phyloP scores from a whole-genome alignment of 2,329 filamentous ascomycete genomes.

The Teratosphaeria epicoccoides region DNA sequence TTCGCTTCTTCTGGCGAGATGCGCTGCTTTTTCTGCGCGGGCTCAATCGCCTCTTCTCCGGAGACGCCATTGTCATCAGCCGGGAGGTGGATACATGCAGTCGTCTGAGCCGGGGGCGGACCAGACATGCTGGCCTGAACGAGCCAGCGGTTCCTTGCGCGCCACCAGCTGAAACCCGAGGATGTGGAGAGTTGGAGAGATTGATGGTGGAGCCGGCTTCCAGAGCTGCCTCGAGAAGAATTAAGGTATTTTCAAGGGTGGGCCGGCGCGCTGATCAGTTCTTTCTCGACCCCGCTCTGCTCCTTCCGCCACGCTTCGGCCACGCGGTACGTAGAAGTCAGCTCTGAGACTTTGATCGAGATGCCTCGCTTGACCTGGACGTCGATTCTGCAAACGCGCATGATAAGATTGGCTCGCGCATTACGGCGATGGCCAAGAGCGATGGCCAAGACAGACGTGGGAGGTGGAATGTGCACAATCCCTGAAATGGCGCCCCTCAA shows the following conservation, averaged over 20 bases:
- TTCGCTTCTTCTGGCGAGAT: conserved; percentile 5
- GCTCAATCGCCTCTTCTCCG: conserved; percentile 9
- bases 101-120: conserved; percentile 2
- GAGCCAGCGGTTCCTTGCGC: neutral
- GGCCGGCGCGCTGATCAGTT: neutral
- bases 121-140: conserved; percentile 2
- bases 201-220: conserved; percentile 3
- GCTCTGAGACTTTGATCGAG: too few species aligned
- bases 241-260: neutral
- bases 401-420: too few species aligned
- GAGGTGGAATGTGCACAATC: too few species aligned
- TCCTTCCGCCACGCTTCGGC: neutral
- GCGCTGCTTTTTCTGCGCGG: conserved; percentile 11
- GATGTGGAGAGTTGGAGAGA: conserved; percentile 1
- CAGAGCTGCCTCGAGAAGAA: neutral
- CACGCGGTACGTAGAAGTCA: neutral
- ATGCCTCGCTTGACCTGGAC: too few species aligned
- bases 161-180: conserved; percentile 1
- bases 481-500: too few species aligned
- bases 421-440: too few species aligned
- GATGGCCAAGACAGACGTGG: too few species aligned
- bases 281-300: too few species aligned
- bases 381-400: too few species aligned
- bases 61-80: conserved; percentile 1
- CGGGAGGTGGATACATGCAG: neutral